Base-by-base conservation (phyloP, 2,329 filamentous ascomycete species). In the Fusarium bactridioides region DNA sequence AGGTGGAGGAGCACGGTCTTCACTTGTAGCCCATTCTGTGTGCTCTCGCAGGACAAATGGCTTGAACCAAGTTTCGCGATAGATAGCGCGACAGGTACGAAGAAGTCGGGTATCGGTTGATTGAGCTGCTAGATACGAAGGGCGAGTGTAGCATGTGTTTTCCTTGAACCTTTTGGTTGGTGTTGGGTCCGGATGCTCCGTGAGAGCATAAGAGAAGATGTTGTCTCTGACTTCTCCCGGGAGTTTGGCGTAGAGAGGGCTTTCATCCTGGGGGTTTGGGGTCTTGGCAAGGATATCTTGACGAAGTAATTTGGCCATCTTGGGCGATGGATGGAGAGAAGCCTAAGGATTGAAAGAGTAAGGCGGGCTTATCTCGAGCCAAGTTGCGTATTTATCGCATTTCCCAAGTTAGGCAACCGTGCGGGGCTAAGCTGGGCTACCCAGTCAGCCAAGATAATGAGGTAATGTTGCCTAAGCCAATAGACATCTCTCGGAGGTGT, bases 161-260 rank as follows among this genome's bases (percentile, higher is more conserved):
- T 62, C 47, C 2, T 29, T 55, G 74, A 83, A 84, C 2, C 67
- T 70, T 3, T 56, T 60, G 3, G 69, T 58, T 1, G 75, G 73
- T 4, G 69, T 61, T 9, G 77, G 72, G 44, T 84, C 82, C 15
- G 81, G 79, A 37, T 80, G 82, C 35, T 83, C 82, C 10, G 80
- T 77, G 7, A 87, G 75, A 1, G 78, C 81, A 48, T 78, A 79
- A 15, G 77, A 64, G 74, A 86, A 89, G 54, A 89, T 86, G 4
- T 78, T 74, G 66, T 81, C 80, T 61, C 87, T 84, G 19, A 89
- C 72, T 74, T 89, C 87, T 21, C 82, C 81, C 0, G 87, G 86
- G 0, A 89, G 74, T 4, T 67, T 21, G 4, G 61, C 44, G 69
- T 84, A 85, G 2, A 86, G 74, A 3, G 73, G 78, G 19, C 65